phyloP scores from a whole-genome alignment of 257 asterid species.

The Echium plantagineum region DNA sequence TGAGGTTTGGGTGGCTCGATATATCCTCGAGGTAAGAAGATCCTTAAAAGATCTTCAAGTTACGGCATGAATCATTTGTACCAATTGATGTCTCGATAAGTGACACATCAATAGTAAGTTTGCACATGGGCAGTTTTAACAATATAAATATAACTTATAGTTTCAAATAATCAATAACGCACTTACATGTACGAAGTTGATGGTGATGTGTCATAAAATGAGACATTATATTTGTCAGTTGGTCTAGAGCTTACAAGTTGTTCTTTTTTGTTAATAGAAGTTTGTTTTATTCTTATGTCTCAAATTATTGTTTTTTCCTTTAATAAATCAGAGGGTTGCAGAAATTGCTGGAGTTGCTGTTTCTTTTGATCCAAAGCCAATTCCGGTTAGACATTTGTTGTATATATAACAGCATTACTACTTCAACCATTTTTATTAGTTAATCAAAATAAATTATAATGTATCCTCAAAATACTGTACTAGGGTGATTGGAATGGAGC shows the following conservation, averaged over 20 bases:
- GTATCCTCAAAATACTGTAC: background rate
- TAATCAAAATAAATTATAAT: background rate
- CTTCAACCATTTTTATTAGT: background rate
- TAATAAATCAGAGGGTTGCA: conserved; percentile 52
- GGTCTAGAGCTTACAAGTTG: background rate
- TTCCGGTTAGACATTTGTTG: conserved; percentile 25
- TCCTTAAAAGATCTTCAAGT: background rate
- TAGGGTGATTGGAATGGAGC: conserved; percentile 67
- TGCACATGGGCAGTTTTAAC: no score
- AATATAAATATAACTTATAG: no score
- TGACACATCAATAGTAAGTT: no score
- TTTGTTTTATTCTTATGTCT: background rate
- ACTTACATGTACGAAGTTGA: no score
- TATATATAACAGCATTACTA: background rate
- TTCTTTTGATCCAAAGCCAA: conserved; percentile 74
- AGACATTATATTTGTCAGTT: no score
- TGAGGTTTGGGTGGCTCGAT: conserved; percentile 74
- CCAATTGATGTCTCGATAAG: no score
- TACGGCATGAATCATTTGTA: no score
- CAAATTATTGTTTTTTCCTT: conserved; percentile 1
- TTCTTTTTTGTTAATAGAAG: background rate
- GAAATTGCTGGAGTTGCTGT: conserved; percentile 66
- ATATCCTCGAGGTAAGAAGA: conserved; percentile 54
- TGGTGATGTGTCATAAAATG: no score
- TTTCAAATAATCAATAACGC: no score